These are phyloP conservation scores for Mesembryanthemum crystallinum DNA, from an alignment of 148 eudicot species.

Conservation along the genomic window DNA sequence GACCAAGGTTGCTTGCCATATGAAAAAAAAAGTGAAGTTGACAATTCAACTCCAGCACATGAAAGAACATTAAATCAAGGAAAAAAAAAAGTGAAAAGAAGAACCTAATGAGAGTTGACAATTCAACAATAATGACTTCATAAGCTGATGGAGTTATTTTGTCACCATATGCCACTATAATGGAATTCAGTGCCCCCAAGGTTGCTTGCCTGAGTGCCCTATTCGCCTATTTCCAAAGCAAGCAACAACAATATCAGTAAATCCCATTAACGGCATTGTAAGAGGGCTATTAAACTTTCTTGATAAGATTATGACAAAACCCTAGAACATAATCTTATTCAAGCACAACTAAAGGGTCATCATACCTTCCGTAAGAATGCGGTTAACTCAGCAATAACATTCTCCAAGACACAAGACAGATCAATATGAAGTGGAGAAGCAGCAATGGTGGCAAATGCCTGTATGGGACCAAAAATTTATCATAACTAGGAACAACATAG, in stretches of 20 bases:
- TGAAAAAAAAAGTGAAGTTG: too few relatives aligned
- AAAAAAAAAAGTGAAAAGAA: constrained; percentile 1
- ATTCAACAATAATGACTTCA: constrained; percentile 91
- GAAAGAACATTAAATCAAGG: not conserved
- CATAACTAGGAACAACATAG: not conserved
- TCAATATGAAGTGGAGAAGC: constrained; percentile 82
- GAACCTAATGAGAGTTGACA: constrained; percentile 90
- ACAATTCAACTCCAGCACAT: too few relatives aligned
- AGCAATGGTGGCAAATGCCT: constrained; percentile 96
- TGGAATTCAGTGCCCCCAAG: constrained; percentile 80
- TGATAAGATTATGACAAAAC: too few relatives aligned
- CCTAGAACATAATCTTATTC: not conserved
- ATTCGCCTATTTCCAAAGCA: constrained; percentile 61
- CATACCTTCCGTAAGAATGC: constrained; percentile 88
- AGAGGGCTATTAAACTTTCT: not conserved
- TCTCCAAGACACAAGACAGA: constrained; percentile 81
- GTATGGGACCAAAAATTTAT: constrained; percentile 29
- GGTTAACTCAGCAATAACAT: constrained; percentile 82
- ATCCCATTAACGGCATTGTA: not conserved
- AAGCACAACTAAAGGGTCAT: constrained; percentile 1
- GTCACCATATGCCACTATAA: constrained; percentile 91
- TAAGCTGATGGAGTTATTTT: constrained; percentile 86
- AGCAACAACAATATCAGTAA: constrained; percentile 20
- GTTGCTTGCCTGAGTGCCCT: constrained; percentile 94
- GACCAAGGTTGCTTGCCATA: too few relatives aligned